Percentiles rank a stretch among this genome's conserved stretches.
Conservation (phyloP, 345 rosid species). For the Populus tremula region DNA sequence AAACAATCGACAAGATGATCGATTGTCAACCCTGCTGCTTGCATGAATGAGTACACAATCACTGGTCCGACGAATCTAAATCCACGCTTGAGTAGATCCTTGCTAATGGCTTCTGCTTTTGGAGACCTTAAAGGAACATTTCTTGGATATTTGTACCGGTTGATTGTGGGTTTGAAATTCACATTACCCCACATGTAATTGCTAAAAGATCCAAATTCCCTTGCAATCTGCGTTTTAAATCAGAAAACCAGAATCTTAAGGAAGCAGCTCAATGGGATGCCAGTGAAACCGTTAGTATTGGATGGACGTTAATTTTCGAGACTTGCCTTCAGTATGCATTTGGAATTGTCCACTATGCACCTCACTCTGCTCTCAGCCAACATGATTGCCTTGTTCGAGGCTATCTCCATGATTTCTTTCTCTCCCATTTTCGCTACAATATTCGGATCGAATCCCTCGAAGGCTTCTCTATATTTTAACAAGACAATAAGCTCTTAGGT, state of each 20-base stretch:
- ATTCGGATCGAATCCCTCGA: slow-evolving; percentile 70
- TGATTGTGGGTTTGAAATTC: slow-evolving; percentile 73
- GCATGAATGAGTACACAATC: slow-evolving; percentile 89
- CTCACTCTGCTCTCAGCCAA: slow-evolving; percentile 77
- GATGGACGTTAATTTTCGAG: not conserved
- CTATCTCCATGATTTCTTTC: slow-evolving; percentile 63
- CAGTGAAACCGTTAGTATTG: not conserved
- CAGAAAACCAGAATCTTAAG: not conserved
- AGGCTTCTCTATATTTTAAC: slow-evolving; percentile 54
- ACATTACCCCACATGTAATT: slow-evolving; percentile 82
- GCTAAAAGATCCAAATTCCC: slow-evolving; percentile 84
- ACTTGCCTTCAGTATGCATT: slow-evolving; percentile 78
- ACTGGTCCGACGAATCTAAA: slow-evolving; percentile 93
- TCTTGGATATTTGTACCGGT: slow-evolving; percentile 68
- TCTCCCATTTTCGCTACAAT: slow-evolving; percentile 82
- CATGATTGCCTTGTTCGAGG: slow-evolving; percentile 70
- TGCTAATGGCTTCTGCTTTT: slow-evolving; percentile 84
- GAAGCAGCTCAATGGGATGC: not conserved
- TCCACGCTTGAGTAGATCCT: slow-evolving; percentile 72
- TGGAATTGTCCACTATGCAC: slow-evolving; percentile 85
- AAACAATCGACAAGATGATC: slow-evolving; percentile 89
- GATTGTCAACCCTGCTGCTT: slow-evolving; percentile 83
- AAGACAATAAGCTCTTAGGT: not conserved
- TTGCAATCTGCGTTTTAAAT: slow-evolving; percentile 42
- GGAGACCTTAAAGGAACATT: slow-evolving; percentile 77